Evolutionary conservation across 352 stramenopile genomes (phyloP), one percentile per base, ranked within the genome.

Genomic region (Sclerospora graminicola): DNA sequence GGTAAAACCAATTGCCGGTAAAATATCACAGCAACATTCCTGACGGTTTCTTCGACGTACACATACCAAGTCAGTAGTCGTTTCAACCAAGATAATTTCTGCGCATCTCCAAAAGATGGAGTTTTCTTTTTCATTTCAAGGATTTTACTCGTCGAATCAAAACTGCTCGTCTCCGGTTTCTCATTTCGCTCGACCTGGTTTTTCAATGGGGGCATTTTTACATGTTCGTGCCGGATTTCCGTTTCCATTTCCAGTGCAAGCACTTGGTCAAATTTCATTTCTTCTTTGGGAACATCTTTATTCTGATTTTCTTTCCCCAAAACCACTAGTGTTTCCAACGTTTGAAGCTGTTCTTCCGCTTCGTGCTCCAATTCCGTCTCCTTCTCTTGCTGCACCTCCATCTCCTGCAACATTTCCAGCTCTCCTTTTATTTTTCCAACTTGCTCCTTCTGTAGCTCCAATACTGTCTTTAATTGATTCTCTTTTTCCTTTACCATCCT

Each of bases 1-100:
- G 58, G 58, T 16, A 67, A 24, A 32, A 67, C 31, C 15, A 67
- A 48, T 13, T 60, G 48, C n/a, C 45, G 45, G 47, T 42, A 60
- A 2, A 63, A 14, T 4, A 18, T 20, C 16, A 35, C 15, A 11
- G 14, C 27, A 37, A 21, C 35, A 30, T 43, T 7, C 5, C 45
- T 3, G 27, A 45, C 24, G 4, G 13, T 27, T 47, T 42, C 32
- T 41, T 60, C 48, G 4, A 13, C 23, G 8, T 35, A 40, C 3
- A 51, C 29, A 34, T 60, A 63, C 48, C 49, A 50, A 24, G 6
- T 27, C 3, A 63, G 15, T 24, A 57, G 10, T 3, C 33, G 4
- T 28, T 57, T 56, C 35, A 53, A 26, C 15, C n/a, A 15, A 6
- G 43, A 27, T 16, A 26, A 18, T n/a, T 29, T 23, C 1, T 18